A percentile compares a stretch with the other conserved stretches of the same genome.
Evolutionary conservation across 345 rosid genomes (phyloP).

Genomic region (Hypericum androsaemum): DNA sequence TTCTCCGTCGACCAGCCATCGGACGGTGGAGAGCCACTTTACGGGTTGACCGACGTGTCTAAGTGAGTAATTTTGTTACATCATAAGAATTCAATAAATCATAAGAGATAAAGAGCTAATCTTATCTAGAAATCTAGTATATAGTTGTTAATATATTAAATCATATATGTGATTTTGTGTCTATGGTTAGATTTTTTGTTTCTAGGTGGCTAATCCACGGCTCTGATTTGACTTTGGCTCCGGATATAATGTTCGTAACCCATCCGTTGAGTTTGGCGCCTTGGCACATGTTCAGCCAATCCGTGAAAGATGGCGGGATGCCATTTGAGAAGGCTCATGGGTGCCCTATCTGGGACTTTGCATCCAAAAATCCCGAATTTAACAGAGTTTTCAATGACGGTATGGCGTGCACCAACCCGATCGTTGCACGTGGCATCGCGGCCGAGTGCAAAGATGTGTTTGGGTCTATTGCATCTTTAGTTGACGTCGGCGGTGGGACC

Average conservation of each 20-base stretch:
- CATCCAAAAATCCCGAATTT: conserved; percentile 12
- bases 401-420: conserved; percentile 17
- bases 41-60: conserved; percentile 16
- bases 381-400: conserved; percentile 20
- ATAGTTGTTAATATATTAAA: too few species aligned
- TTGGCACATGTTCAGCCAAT: conserved; percentile 21
- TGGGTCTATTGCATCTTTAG: conserved; percentile 11
- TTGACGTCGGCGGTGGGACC: conserved; percentile 34
- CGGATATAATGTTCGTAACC: conserved; percentile 19
- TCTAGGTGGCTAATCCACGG: conserved; percentile 26
- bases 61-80: too few species aligned
- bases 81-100: too few species aligned
- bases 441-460: conserved; percentile 19
- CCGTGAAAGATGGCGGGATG: conserved; percentile 24
- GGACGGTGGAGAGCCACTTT: conserved; percentile 17
- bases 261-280: conserved; percentile 17
- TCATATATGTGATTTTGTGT: too few species aligned
- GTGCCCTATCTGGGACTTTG: conserved; percentile 18
- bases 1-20: too few species aligned
- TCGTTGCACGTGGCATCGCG: conserved; percentile 11
- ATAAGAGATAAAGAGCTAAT: too few species aligned
- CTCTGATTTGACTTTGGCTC: conserved; percentile 16
- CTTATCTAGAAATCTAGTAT: too few species aligned
- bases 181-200: too few species aligned
- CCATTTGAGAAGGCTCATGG: conserved; percentile 32